phyloP scores from a whole-genome alignment of 768 basidiomycete species.

The Mycena polygramma region DNA sequence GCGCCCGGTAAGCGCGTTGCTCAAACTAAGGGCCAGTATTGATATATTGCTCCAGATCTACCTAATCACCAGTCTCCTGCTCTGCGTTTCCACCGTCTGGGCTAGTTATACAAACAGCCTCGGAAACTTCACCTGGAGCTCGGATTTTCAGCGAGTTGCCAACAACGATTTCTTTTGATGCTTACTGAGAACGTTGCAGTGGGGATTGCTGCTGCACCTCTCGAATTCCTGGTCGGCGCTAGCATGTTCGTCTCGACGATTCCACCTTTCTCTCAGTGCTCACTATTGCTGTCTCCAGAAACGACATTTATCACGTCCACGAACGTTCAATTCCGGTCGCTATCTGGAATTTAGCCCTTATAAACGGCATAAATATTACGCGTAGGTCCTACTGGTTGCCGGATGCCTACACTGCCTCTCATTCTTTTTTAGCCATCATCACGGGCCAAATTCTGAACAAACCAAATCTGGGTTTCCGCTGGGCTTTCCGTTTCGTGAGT shows the following conservation, averaged over 20 bases:
- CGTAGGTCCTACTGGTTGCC: not conserved
- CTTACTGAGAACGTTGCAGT: not conserved
- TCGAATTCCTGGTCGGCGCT: constrained; percentile 32
- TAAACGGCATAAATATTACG: constrained; percentile 26
- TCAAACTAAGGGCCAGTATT: not conserved
- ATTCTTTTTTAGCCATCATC: constrained; percentile 4
- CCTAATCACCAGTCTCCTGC: constrained; percentile 27
- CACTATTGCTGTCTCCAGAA: constrained; percentile 1
- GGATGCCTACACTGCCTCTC: rapidly evolving
- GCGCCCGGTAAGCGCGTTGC: constrained; percentile 9
- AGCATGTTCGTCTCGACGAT: constrained; percentile 20
- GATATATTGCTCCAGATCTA: constrained; percentile 13
- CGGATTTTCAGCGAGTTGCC: constrained; percentile 9
- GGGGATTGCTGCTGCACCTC: constrained; percentile 29
- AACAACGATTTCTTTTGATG: not conserved
- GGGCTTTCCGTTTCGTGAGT: constrained; percentile 29
- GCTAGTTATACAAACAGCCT: constrained; percentile 22
- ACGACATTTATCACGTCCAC: constrained; percentile 29
- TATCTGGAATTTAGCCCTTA: constrained; percentile 28
- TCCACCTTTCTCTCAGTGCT: not conserved
- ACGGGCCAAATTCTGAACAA: constrained; percentile 29
- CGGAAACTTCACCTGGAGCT: constrained; percentile 26
- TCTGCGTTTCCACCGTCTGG: constrained; percentile 31
- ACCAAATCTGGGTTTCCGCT: constrained; percentile 22
- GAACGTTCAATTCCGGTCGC: constrained; percentile 28